phyloP scores from a whole-genome alignment of 371 early-diverging fungal genomes.

The Thermomucor indicae-seudaticae region DNA sequence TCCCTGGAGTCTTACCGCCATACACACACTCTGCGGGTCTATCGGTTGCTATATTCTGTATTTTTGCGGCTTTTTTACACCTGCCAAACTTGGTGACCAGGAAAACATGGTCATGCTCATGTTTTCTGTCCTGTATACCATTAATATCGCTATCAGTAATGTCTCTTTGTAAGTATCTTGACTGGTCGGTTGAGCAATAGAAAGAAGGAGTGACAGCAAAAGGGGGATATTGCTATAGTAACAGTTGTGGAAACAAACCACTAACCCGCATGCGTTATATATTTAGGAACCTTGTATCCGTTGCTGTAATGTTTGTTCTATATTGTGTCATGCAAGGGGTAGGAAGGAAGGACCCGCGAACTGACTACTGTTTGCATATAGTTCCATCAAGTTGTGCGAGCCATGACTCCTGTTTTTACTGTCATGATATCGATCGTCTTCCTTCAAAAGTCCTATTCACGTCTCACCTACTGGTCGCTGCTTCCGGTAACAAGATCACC shows the following conservation, averaged over 20 bases:
- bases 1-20: constrained; percentile 87
- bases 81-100: constrained; percentile 51
- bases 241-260: too few relatives aligned
- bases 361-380: constrained; percentile 11
- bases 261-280: too few relatives aligned
- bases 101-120: constrained; percentile 70
- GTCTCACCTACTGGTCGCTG: constrained; percentile 59
- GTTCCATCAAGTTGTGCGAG: constrained; percentile 88
- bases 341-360: too few relatives aligned
- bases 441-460: constrained; percentile 54
- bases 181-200: too few relatives aligned
- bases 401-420: constrained; percentile 84
- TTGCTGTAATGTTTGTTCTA: neutral
- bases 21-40: constrained; percentile 74
- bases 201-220: too few relatives aligned
- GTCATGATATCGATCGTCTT: constrained; percentile 61
- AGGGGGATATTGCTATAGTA: too few relatives aligned
- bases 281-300: constrained; percentile 32
- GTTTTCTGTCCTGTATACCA: constrained; percentile 85
- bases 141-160: constrained; percentile 86
- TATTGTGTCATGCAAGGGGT: neutral
- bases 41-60: constrained; percentile 60
- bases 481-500: constrained; percentile 45
- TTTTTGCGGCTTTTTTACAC: constrained; percentile 55
- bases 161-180: constrained; percentile 69